phyloP scores from a whole-genome alignment of 2,329 filamentous ascomycete genomes.

The Aureobasidium musti region DNA sequence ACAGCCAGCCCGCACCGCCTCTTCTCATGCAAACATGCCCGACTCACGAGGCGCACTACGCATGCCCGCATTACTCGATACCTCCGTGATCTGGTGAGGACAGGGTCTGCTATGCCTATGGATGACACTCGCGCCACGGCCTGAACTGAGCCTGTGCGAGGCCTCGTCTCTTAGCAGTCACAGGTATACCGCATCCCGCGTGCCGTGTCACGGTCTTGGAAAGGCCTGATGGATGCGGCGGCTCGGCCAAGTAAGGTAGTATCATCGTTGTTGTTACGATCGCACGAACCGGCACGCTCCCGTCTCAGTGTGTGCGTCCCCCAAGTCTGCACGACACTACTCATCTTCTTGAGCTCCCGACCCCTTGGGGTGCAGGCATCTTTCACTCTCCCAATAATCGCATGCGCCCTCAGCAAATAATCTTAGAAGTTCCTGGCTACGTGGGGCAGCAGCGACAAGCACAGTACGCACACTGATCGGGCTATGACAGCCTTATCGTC shows the following conservation, averaged over 20 bases:
- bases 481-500: slow-evolving; percentile 13
- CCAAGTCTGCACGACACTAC: slow-evolving; percentile 16
- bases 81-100: slow-evolving; percentile 14
- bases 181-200: slow-evolving; percentile 15
- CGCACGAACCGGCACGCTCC: slow-evolving; percentile 27
- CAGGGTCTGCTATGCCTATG: slow-evolving; percentile 15
- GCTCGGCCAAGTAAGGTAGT: slow-evolving; percentile 17
- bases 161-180: slow-evolving; percentile 14
- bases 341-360: slow-evolving; percentile 12
- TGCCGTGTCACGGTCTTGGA: slow-evolving; percentile 22
- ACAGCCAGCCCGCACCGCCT: slow-evolving; percentile 23
- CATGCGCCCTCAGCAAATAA: background rate
- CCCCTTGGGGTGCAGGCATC: background rate
- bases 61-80: slow-evolving; percentile 24
- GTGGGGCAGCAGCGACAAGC: slow-evolving; percentile 24
- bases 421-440: background rate
- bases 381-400: background rate
- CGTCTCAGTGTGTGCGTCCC: slow-evolving; percentile 14
- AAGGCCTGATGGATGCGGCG: background rate
- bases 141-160: slow-evolving; percentile 14
- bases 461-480: slow-evolving; percentile 2
- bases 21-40: slow-evolving; percentile 28
- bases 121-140: slow-evolving; percentile 7
- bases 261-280: slow-evolving; percentile 17
- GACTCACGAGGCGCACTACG: slow-evolving; percentile 27